Conservation (phyloP, 2,329 filamentous ascomycete genomes). For the Catunica adiposa region DNA sequence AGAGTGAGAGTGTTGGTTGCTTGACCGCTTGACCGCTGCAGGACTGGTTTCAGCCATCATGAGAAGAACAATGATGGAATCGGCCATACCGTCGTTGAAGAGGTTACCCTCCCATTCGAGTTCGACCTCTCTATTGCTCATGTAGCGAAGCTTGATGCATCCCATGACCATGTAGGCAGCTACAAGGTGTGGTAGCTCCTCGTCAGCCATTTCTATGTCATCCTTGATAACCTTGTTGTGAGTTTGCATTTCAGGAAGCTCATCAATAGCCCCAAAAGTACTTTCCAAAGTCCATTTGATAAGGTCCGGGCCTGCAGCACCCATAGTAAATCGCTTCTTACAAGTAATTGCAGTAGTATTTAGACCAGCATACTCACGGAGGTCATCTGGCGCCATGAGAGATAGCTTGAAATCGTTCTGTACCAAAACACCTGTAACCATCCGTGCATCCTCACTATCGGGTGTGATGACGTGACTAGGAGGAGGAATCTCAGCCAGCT, state of each 20-base stretch:
- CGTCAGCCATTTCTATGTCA: conserved; percentile 40
- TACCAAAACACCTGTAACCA: conserved; percentile 81
- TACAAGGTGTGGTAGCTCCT: conserved; percentile 40
- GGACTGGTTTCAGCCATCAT: conserved; percentile 87
- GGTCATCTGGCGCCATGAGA: conserved; percentile 88
- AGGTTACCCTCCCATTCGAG: conserved; percentile 97
- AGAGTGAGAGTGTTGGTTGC: conserved; percentile 20
- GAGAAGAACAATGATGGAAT: conserved; percentile 84
- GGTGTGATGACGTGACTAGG: conserved; percentile 28
- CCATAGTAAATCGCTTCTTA: conserved; percentile 76
- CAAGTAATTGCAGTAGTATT: conserved; percentile 90
- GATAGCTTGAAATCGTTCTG: conserved; percentile 97
- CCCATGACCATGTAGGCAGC: conserved; percentile 68
- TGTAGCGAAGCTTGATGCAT: conserved; percentile 68
- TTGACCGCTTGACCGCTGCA: conserved; percentile 67
- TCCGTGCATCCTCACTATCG: conserved; percentile 22
- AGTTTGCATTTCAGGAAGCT: conserved; percentile 39
- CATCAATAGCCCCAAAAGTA: conserved; percentile 77
- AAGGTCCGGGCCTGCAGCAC: conserved; percentile 74
- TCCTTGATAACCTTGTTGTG: conserved; percentile 20
- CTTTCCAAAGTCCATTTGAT: conserved; percentile 89
- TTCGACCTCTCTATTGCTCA: conserved; percentile 62
- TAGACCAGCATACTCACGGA: conserved; percentile 90
- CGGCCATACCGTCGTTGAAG: conserved; percentile 94
- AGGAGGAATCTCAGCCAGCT: conserved; percentile 66